Base-by-base conservation (phyloP, 2,329 filamentous ascomycete species). In the Phialocephala subalpina region DNA sequence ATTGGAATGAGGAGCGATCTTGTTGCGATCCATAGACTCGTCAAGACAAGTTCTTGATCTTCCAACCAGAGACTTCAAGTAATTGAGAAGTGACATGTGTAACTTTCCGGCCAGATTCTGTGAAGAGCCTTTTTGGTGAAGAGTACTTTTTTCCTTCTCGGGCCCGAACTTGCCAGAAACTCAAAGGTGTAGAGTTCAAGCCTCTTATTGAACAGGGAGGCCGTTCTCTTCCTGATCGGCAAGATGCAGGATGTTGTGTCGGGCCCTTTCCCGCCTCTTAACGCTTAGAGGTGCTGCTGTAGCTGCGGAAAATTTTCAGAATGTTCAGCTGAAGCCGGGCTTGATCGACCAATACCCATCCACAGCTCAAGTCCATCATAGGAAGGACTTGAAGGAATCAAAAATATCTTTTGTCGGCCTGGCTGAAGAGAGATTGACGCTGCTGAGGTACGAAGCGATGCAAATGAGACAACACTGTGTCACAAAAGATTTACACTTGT, bases 11-110 rank as follows among this genome's bases (percentile, higher is more conserved):
- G 25, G 25, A 4, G 7, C 7, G 20, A 49, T 25, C 45, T 49
- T 25, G 12, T 27, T 22, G 11, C 45, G 20, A 49, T 22, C 45
- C 45, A 49, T 22, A 25, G n/a, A 49, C 11, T 49, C n/a, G 3
- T 25, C 20, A 49, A 49, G 45, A 25, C 11, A 12, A 25, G 18
- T 2, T 25, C 14, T 18, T 29, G 18, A 22, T 53, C 14, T 29
- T 33, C 49, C 12, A 29, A 25, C 25, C 29, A 16, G 22, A 18
- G 49, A 29, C 3, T 14, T 29, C 18, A 53, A 18, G 22, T 5
- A 53, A 14, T 33, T 53, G 25, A 53, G 49, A 53, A 53, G 14
- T 53, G 49, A 53, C 49, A 18, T 53, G 25, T 53, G 49, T 27
- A 53, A 3, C 22, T 29, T 53, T 22, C 25, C 25, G 45, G 18